These are phyloP conservation scores for Haplosporangium sp. DNA, from an alignment of 371 early-diverging fungal species.

Conservation along the genomic window DNA sequence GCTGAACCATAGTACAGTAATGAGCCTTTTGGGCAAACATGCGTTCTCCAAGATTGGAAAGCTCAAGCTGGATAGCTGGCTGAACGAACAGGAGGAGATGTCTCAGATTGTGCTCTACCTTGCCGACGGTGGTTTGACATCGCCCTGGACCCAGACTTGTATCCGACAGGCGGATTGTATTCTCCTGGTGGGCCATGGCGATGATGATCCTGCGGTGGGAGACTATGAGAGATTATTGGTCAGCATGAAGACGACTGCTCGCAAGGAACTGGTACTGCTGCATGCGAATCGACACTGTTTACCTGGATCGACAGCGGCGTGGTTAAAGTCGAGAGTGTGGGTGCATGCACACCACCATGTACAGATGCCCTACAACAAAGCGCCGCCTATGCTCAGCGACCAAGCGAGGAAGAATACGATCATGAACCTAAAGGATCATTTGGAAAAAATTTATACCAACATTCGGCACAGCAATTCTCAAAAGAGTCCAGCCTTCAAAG, in stretches of 20 bases:
- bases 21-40: slow-evolving; percentile 87
- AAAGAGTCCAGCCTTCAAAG: slow-evolving; percentile 56
- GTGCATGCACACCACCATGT: slow-evolving; percentile 97
- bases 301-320: slow-evolving; percentile 87
- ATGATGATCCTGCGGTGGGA: slow-evolving; percentile 89
- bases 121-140: slow-evolving; percentile 91
- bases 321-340: slow-evolving; percentile 94
- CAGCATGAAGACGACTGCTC: slow-evolving; percentile 95
- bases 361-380: slow-evolving; percentile 80
- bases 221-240: slow-evolving; percentile 93
- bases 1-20: slow-evolving; percentile 84
- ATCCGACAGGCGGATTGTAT: slow-evolving; percentile 98
- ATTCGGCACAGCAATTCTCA: slow-evolving; percentile 45
- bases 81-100: slow-evolving; percentile 93
- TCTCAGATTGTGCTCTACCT: slow-evolving; percentile 90
- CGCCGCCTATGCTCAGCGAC: slow-evolving; percentile 66
- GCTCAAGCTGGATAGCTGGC: slow-evolving; percentile 90
- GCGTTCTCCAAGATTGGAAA: slow-evolving; percentile 92
- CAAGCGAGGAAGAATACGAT: slow-evolving; percentile 72
- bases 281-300: slow-evolving; percentile 82
- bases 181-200: slow-evolving; percentile 90
- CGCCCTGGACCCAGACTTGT: slow-evolving; percentile 96
- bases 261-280: slow-evolving; percentile 94
- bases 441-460: slow-evolving; percentile 74
- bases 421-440: slow-evolving; percentile 72